Conservation (phyloP, 2,329 filamentous ascomycete species). For the Colletotrichum sojae region DNA sequence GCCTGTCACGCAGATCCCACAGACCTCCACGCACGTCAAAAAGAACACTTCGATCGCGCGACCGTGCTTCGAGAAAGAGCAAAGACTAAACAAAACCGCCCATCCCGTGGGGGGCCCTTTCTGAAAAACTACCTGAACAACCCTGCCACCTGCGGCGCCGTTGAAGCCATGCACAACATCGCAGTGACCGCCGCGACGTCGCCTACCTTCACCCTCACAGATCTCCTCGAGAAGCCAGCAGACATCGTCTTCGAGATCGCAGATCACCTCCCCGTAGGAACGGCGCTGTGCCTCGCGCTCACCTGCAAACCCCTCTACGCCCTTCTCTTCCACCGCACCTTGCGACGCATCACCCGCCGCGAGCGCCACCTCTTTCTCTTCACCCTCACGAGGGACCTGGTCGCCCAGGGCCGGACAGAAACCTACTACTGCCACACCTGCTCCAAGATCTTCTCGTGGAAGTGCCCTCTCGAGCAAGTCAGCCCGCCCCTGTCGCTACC, state of each 20-base stretch:
- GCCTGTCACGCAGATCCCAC: slow-evolving; percentile 8
- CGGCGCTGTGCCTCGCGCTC: slow-evolving; percentile 30
- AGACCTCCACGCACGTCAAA: slow-evolving; percentile 9
- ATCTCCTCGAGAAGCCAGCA: slow-evolving; percentile 23
- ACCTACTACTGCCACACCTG: slow-evolving; percentile 34
- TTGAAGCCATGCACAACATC: neutral
- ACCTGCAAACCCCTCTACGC: slow-evolving; percentile 30
- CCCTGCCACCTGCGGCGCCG: neutral
- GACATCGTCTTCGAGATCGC: slow-evolving; percentile 33
- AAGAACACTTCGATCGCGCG: neutral
- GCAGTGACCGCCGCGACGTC: neutral
- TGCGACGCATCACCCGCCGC: neutral
- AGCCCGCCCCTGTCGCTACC: neutral
- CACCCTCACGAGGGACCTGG: slow-evolving; percentile 25
- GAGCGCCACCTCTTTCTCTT: slow-evolving; percentile 20
- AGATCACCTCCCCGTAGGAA: slow-evolving; percentile 33
- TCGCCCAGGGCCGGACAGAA: neutral
- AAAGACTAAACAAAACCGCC: slow-evolving; percentile 4
- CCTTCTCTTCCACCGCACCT: slow-evolving; percentile 19
- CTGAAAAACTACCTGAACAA: neutral
- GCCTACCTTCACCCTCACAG: neutral
- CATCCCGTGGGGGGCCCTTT: neutral
- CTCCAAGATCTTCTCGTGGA: slow-evolving; percentile 7
- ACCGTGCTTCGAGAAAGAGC: slow-evolving; percentile 1
- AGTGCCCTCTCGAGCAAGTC: neutral